Evolutionary conservation across 768 basidiomycete genomes (phyloP).

Genomic region (Trametes cubensis): DNA sequence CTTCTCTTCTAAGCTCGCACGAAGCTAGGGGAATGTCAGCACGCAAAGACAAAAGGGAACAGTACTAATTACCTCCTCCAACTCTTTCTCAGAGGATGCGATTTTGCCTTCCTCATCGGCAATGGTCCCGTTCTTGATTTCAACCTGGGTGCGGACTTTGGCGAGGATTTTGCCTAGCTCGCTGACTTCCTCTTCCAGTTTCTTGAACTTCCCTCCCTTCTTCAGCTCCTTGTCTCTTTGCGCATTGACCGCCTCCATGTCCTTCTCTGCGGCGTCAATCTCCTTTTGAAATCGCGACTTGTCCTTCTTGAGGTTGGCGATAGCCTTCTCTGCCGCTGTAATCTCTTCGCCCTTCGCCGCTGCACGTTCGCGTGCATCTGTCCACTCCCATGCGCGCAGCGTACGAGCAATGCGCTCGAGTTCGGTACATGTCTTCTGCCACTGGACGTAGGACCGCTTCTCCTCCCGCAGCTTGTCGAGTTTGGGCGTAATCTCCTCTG

Average conservation of each 20-base stretch:
- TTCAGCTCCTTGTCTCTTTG: conserved; percentile 84
- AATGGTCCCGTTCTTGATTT: conserved; percentile 76
- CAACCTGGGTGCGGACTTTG: conserved; percentile 82
- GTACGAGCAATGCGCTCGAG: conserved; percentile 83
- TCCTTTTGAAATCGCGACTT: conserved; percentile 58
- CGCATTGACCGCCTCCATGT: conserved; percentile 64
- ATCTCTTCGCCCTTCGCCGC: conserved; percentile 60
- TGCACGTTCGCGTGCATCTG: conserved; percentile 55
- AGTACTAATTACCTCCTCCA: conserved; percentile 55
- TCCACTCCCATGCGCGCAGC: conserved; percentile 90
- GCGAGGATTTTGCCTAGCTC: conserved; percentile 78
- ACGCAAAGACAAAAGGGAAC: too few relatives aligned
- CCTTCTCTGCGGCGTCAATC: conserved; percentile 65
- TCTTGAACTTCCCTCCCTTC: conserved; percentile 91
- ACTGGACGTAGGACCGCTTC: conserved; percentile 86
- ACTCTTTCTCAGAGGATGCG: conserved; percentile 51
- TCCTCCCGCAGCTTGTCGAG: conserved; percentile 87
- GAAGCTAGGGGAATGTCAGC: conserved; percentile 48
- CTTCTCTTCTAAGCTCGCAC: conserved; percentile 58
- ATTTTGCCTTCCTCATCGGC: conserved; percentile 75
- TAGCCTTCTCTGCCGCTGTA: conserved; percentile 50
- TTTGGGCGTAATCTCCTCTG: conserved; percentile 93
- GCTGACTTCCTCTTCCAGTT: conserved; percentile 78
- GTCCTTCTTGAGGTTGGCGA: conserved; percentile 47
- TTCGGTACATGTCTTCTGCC: conserved; percentile 86